Evolutionary conservation across 23 red algal genomes (phyloP), one percentile per base, ranked within the genome.

Genomic region (Gracilariopsis chorda): DNA sequence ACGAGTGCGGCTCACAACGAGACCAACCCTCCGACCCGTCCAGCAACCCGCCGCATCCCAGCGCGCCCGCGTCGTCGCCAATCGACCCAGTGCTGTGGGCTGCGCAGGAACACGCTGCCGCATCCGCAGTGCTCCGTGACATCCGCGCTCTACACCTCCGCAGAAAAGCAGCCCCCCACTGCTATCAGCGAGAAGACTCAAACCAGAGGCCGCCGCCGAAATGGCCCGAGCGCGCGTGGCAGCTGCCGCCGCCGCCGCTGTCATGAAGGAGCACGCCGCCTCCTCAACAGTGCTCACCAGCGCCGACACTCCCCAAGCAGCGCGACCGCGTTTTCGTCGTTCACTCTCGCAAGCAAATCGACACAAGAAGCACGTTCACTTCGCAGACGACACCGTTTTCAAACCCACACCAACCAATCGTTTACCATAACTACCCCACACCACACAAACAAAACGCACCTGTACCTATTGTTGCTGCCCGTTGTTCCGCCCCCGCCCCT

Each of bases 211-310:
- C 3, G 85, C 85, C 0, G 85, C 85, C 24, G 85, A 89, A 40
- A 89, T 89, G 85, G 85, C 85, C 35, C 64, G 85, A 43, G 85
- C 85, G 58, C 65, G 70, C 17, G 85, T 89, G 48, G 85, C 85
- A 23, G 85, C 85, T 17, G 85, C 85, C 36, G 72, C 85, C 37
- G 85, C 85, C 6, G 85, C 51, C 14, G 85, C 65, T 16, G 70
- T 70, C 37, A 89, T 89, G 85, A 80, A 80, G 30, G 3, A 59
- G 34, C 28, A 55, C 4, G 7, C 76, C 20, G 23, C 4, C 45
- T 25, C 1, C 13, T 3, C 76, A 45, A 32, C 76, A 4, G 2
- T 9, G 4, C 52, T 80, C 52, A 80, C 48, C 48, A 35, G 76
- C 76, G 48, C 30, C 13, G 36, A 37, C 48, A 34, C 12, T 43